A percentile compares a stretch with the other conserved stretches of the same genome.
These are phyloP conservation scores for Chrysoporthe deuterocubensis DNA, from an alignment of 2,329 filamentous ascomycete species.

Conservation along the genomic window DNA sequence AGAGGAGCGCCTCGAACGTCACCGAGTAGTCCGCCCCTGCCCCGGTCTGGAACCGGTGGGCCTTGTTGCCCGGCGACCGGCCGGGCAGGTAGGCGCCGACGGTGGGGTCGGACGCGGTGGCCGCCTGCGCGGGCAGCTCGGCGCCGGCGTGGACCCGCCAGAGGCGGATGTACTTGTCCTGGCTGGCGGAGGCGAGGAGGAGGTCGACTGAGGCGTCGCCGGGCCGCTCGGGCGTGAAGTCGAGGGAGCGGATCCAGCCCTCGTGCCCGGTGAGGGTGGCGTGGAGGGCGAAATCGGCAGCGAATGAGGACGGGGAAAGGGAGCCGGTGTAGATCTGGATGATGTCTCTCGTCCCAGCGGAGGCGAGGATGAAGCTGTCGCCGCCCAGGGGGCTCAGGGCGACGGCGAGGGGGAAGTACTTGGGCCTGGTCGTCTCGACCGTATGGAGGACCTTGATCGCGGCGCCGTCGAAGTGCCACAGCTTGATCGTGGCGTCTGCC, in stretches of 20 bases:
- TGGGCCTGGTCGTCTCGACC: conserved; percentile 69
- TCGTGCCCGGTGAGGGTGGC: conserved; percentile 88
- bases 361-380: conserved; percentile 68
- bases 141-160: conserved; percentile 82
- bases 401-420: conserved; percentile 80
- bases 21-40: conserved; percentile 70
- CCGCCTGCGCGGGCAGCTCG: conserved; percentile 62
- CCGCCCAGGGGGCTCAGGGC: conserved; percentile 66
- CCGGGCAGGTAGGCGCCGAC: conserved; percentile 64
- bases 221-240: conserved; percentile 69
- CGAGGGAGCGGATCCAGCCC: conserved; percentile 88
- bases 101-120: conserved; percentile 58
- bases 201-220: conserved; percentile 65
- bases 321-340: conserved; percentile 74
- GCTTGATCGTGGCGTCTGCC: conserved; percentile 73
- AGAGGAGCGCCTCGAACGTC: conserved; percentile 89
- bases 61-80: conserved; percentile 85
- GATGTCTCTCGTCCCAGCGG: conserved; percentile 81
- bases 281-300: conserved; percentile 65
- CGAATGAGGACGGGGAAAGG: neutral
- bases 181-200: conserved; percentile 88
- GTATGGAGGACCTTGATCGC: conserved; percentile 65
- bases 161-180: conserved; percentile 95
- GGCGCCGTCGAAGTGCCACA: conserved; percentile 68
- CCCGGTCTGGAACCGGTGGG: conserved; percentile 71